Evolutionary conservation across 116 monocot genomes (phyloP).

Genomic region (Iris pallida): DNA sequence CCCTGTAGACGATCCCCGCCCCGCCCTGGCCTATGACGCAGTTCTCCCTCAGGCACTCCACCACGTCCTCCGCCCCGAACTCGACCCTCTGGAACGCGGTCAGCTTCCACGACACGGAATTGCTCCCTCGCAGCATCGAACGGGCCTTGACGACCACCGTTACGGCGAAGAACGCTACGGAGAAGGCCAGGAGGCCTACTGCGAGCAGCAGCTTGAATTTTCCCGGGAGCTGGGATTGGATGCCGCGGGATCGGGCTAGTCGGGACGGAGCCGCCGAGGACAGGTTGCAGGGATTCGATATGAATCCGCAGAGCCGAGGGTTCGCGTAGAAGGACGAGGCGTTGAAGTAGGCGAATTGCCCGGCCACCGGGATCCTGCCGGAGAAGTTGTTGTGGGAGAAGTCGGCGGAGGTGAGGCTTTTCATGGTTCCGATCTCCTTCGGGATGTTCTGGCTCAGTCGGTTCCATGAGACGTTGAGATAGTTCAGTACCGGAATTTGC

Average conservation of each 20-base stretch:
- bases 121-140: slow-evolving; percentile 26
- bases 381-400: slow-evolving; percentile 78
- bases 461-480: slow-evolving; percentile 80
- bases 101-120: slow-evolving; percentile 57
- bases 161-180: slow-evolving; percentile 54
- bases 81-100: slow-evolving; percentile 73
- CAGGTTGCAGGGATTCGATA: slow-evolving; percentile 34
- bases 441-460: slow-evolving; percentile 52
- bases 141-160: slow-evolving; percentile 50
- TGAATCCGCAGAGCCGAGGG: slow-evolving; percentile 43
- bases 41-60: slow-evolving; percentile 64
- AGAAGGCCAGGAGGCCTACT: slow-evolving; percentile 48
- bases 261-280: slow-evolving; percentile 5
- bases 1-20: slow-evolving; percentile 74
- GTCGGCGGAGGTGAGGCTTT: slow-evolving; percentile 73
- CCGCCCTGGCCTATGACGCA: slow-evolving; percentile 68
- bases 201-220: slow-evolving; percentile 68
- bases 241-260: not conserved
- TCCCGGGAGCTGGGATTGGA: slow-evolving; percentile 22
- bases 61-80: slow-evolving; percentile 48
- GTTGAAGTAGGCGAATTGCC: slow-evolving; percentile 76
- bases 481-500: slow-evolving; percentile 56
- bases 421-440: slow-evolving; percentile 59
- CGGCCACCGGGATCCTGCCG: slow-evolving; percentile 52
- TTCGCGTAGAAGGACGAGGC: slow-evolving; percentile 58